Percentiles rank a stretch among this genome's conserved stretches.
Evolutionary conservation across 2,329 filamentous ascomycete species (phyloP).

Genomic region (Teratosphaeria pseudoeucalypti): DNA sequence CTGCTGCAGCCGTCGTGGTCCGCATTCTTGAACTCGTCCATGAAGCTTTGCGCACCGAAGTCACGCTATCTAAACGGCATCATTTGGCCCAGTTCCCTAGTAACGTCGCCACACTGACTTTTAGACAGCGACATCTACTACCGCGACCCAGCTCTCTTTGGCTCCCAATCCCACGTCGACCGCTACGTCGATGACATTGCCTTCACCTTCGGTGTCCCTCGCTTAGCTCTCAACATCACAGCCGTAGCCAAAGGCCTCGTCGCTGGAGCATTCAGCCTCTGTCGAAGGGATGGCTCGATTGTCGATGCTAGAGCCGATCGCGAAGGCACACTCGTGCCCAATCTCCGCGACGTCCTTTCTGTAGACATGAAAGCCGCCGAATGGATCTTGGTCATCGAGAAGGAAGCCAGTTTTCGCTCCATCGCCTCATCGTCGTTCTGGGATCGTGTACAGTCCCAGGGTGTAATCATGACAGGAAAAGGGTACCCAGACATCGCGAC

Average conservation of each 20-base stretch:
- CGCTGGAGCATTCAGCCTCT: constrained; percentile 46
- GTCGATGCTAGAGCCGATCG: constrained; percentile 30
- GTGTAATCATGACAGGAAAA: constrained; percentile 65
- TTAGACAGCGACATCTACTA: constrained; percentile 64
- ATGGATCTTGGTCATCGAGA: constrained; percentile 69
- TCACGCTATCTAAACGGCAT: constrained; percentile 46
- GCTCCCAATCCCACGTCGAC: constrained; percentile 58
- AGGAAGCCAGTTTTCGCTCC: constrained; percentile 71
- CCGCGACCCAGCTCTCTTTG: constrained; percentile 61
- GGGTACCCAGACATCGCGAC: constrained; percentile 71
- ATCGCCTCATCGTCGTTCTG: constrained; percentile 50
- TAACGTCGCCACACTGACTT: background rate
- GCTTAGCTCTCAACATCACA: constrained; percentile 59
- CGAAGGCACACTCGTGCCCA: constrained; percentile 53
- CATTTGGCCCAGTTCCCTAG: background rate
- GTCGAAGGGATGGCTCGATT: constrained; percentile 35
- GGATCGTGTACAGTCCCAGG: constrained; percentile 40
- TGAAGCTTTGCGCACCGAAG: constrained; percentile 37
- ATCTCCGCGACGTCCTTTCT: constrained; percentile 36
- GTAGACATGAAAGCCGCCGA: constrained; percentile 41
- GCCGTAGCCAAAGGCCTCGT: constrained; percentile 65
- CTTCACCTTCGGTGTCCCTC: constrained; percentile 53
- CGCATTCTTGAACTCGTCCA: constrained; percentile 47
- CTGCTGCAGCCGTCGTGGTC: constrained; percentile 39
- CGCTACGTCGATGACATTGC: constrained; percentile 65